Evolutionary conservation across 2,329 filamentous ascomycete genomes (phyloP).

Genomic region (Pyrenochaeta sp.): DNA sequence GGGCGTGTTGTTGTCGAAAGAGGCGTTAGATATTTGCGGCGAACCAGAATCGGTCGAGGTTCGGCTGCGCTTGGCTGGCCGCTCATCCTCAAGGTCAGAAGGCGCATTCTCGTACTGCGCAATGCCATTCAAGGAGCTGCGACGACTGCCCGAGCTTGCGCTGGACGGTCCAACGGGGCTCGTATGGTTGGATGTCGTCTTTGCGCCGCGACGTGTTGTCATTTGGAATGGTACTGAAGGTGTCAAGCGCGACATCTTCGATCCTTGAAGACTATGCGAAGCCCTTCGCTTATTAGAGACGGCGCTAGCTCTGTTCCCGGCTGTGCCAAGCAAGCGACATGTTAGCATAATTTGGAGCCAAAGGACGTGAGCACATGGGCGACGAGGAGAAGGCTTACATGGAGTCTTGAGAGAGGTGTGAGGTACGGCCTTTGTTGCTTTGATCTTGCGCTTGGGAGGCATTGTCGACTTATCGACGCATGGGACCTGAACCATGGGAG

Average conservation of each 20-base stretch:
- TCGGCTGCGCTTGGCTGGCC: slow-evolving; percentile 50
- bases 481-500: slow-evolving; percentile 15
- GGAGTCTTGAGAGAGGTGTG: slow-evolving; percentile 24
- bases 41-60: slow-evolving; percentile 49
- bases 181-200: slow-evolving; percentile 47
- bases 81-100: slow-evolving; percentile 45
- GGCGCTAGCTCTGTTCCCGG: slow-evolving; percentile 40
- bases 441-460: slow-evolving; percentile 46
- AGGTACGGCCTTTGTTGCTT: slow-evolving; percentile 27
- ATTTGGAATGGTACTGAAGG: slow-evolving; percentile 59
- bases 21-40: slow-evolving; percentile 41
- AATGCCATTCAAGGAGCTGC: slow-evolving; percentile 49
- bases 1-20: slow-evolving; percentile 39
- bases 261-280: slow-evolving; percentile 38
- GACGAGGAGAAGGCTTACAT: slow-evolving; percentile 27
- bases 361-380: slow-evolving; percentile 21
- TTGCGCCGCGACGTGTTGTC: slow-evolving; percentile 57
- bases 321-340: slow-evolving; percentile 45
- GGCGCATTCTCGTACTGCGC: slow-evolving; percentile 39
- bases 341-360: slow-evolving; percentile 38
- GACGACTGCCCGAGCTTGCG: slow-evolving; percentile 48
- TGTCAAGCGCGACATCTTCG: slow-evolving; percentile 52
- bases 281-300: slow-evolving; percentile 47
- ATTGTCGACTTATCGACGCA: slow-evolving; percentile 37
- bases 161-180: slow-evolving; percentile 46